Base-by-base conservation (phyloP, 2,329 filamentous ascomycete species). In the Penicillium sclerotiorum region DNA sequence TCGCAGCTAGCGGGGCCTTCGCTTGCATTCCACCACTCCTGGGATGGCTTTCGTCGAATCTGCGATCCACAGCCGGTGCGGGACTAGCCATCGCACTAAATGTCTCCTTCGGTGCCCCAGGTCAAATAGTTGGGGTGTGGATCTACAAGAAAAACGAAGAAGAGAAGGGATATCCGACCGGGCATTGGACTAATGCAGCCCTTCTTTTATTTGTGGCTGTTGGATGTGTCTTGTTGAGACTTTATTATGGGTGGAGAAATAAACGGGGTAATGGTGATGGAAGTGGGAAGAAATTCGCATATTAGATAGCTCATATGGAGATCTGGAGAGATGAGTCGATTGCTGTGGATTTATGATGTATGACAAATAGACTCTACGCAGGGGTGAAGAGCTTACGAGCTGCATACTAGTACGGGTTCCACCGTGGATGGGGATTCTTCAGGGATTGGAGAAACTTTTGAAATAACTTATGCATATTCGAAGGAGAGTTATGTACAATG, bases 81-180 rank as follows among this genome's bases (percentile, higher is more conserved):
- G 86, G 86, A 0, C 75, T 90, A 9, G 86, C 86, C 2, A 86
- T 89, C 47, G 87, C 86, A 0, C 69, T 90, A 53, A 89, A 89
- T 55, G 81, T 89, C 13, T 84, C 82, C 2, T 77, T 87, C 41
- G 86, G 85, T 0, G 86, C 85, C 0, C 77, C 86, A 0, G 86
- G 87, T 0, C 86, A 89, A 66, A 89, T 90, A 33, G 80, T 83
- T 0, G 87, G 86, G 0, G 84, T 88, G 1, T 90, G 85, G 85
- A 89, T 88, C 53, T 89, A 89, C 70, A 86, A 86, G 62, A 75
- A 80, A 1, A 71, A 80, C 9, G 84, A 90, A 66, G 79, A 77
- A 15, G 66, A 71, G 18, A 69, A 58, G 8, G 86, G 87, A 0
- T 89, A 87, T 64, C 85, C 85, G 0, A 89, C 85, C 0, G 87